Evolutionary conservation across 495 filamentous ascomycete genomes (phyloP).

Genomic region (Podospora bellae-mahoneyi): DNA sequence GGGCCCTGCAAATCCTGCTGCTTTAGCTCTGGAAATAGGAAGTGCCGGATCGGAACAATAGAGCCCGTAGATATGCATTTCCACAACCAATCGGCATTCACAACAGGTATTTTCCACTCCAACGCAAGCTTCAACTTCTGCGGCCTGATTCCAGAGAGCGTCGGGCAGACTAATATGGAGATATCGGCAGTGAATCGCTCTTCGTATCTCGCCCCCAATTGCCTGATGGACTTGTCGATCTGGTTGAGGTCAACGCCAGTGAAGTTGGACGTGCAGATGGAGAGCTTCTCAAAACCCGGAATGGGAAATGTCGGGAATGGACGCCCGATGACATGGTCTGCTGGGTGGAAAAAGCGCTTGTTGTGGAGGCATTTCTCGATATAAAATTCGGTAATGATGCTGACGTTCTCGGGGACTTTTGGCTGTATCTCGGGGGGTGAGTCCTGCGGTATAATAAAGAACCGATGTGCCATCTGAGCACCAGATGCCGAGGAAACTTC

Average conservation of each 20-base stretch:
- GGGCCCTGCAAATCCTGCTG: constrained; percentile 20
- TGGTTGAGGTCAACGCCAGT: constrained; percentile 81
- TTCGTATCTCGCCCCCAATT: constrained; percentile 76
- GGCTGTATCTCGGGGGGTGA: constrained; percentile 42
- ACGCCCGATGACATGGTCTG: constrained; percentile 64
- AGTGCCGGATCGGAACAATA: constrained; percentile 38
- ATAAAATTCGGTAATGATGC: constrained; percentile 85
- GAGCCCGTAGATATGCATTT: constrained; percentile 58
- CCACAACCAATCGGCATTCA: constrained; percentile 79
- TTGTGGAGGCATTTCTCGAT: constrained; percentile 80
- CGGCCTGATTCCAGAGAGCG: constrained; percentile 50
- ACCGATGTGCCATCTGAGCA: constrained; percentile 35
- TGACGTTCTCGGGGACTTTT: constrained; percentile 34
- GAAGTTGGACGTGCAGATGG: constrained; percentile 78
- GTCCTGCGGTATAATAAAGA: constrained; percentile 50
- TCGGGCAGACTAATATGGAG: constrained; percentile 67
- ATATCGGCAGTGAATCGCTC: constrained; percentile 64
- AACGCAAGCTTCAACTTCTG: constrained; percentile 76
- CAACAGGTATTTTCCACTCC: constrained; percentile 71
- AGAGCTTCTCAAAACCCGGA: constrained; percentile 60
- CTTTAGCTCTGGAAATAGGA: constrained; percentile 36
- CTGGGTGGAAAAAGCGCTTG: constrained; percentile 66
- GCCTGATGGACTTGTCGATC: constrained; percentile 64
- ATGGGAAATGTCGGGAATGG: constrained; percentile 71
- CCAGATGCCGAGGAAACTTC: constrained; percentile 35